Evolutionary conservation across 176 grass and related monocot species (phyloP).

Genomic region (Lolium multiflorum): DNA sequence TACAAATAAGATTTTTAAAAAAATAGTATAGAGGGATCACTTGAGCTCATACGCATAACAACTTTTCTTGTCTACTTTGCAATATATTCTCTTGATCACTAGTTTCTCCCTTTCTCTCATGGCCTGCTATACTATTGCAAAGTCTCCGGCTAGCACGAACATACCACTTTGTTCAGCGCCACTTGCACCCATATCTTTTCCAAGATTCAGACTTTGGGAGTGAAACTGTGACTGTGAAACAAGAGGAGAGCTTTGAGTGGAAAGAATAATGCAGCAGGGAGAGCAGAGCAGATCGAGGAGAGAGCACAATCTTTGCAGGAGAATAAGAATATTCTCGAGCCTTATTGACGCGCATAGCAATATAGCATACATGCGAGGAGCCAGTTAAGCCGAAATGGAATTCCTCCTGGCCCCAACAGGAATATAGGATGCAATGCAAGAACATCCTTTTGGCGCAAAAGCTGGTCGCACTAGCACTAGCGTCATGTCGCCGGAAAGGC

Average conservation of each 20-base stretch:
- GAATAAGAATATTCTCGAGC: not conserved
- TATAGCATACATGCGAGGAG: not conserved
- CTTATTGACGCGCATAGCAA: not conserved
- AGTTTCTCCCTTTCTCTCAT: not conserved
- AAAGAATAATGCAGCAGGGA: conserved; percentile 10
- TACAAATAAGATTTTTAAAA: no score
- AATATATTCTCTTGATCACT: conserved; percentile 1
- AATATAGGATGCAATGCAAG: not conserved
- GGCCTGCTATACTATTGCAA: not conserved
- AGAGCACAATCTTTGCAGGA: not conserved
- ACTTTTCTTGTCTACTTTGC: no score
- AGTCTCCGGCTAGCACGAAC: not conserved
- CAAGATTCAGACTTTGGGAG: not conserved
- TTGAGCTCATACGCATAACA: no score
- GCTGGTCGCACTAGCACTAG: not conserved
- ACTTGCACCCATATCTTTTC: conserved; percentile 6
- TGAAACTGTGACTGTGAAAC: not conserved
- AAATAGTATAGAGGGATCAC: no score
- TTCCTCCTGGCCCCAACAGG: not conserved
- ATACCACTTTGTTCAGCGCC: not conserved
- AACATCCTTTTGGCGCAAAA: not conserved
- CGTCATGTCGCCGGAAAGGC: conserved; percentile 2
- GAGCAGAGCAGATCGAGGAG: not conserved
- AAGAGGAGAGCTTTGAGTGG: not conserved
- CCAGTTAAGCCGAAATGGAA: not conserved